Evolutionary conservation across 192 early-diverging fungal genomes (phyloP), one percentile per base, ranked within the genome.

Genomic region (Coemansia sp.): DNA sequence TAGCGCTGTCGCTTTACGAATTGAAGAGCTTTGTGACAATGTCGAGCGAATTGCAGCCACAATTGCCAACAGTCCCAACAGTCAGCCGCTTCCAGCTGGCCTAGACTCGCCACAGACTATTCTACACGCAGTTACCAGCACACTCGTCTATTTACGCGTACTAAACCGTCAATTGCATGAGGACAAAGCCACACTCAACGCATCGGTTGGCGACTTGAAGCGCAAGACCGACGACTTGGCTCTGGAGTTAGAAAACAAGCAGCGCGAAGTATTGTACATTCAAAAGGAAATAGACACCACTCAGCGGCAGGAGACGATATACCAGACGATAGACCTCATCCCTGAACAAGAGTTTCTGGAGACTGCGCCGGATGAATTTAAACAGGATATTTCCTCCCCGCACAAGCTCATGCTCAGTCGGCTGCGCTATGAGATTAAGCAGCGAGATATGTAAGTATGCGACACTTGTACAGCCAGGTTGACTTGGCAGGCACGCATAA

Each of bases 321-420:
- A 83, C 62, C 80, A 83, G 63, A 65, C 59, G 51, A 83, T 83
- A 7, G 72, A 77, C 14, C 54, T 83, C 6, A 62, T 75, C 4
- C 53, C 75, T n/a, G 41, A 74, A 27, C 72, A 70, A 0, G 59
- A 70, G 51, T 75, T 75, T 36, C 19, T 67, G 63, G 69, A 54
- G n/a, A 36, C 33, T 17, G 78, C 78, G 17, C 78, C 78, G 0
- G 67, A 68, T 1, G 75, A 78, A 69, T 75, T 72, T 36, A 66
- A 62, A 41, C 19, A 48, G 33, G 72, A 69, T 17, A 63, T 64
- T 10, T 69, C 69, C 64, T 64, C 66, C 0, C 80, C 72, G n/a
- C 80, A 83, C 54, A 71, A 68, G 69, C 63, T 83, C n/a, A 83
- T 83, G 80, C 69, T 83, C 24, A 73, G 62, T 45, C 68, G 80